A percentile compares a stretch with the other conserved stretches of the same genome.
Conservation (phyloP, 192 early-diverging fungal species). For the Backusella circina region DNA sequence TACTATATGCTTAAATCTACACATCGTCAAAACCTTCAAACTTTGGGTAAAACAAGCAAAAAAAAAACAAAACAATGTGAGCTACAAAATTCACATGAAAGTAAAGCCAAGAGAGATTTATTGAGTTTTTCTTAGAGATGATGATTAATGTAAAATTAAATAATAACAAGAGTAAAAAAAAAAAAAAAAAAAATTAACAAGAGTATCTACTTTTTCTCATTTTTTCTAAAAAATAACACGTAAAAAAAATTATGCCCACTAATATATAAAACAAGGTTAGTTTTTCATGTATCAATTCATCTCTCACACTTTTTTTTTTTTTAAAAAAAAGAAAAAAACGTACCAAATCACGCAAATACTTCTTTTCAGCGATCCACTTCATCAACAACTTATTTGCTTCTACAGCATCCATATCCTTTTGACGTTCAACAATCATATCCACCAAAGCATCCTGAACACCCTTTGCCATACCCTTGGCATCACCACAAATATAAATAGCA, state of each 20-base stretch:
- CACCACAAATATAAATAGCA: conserved; percentile 77
- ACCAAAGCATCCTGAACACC: conserved; percentile 77
- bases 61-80: no score
- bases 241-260: background rate
- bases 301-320: background rate
- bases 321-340: background rate
- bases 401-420: conserved; percentile 33
- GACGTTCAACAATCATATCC: conserved; percentile 55
- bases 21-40: no score
- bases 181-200: background rate
- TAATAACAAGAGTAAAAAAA: background rate
- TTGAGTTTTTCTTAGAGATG: no score
- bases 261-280: background rate
- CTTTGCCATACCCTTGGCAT: conserved; percentile 86
- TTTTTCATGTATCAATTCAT: background rate
- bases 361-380: conserved; percentile 57
- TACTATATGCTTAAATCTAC: no score
- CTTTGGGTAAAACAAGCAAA: no score
- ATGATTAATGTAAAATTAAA: background rate
- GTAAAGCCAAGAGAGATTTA: no score
- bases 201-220: background rate
- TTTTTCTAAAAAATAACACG: background rate
- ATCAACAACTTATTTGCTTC: conserved; percentile 57
- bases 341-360: conserved; percentile 65
- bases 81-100: no score